Evolutionary conservation across 1,139 yeast genomes (phyloP), one percentile per base, ranked within the genome.

Genomic region (Magnusiomyces sp.): DNA sequence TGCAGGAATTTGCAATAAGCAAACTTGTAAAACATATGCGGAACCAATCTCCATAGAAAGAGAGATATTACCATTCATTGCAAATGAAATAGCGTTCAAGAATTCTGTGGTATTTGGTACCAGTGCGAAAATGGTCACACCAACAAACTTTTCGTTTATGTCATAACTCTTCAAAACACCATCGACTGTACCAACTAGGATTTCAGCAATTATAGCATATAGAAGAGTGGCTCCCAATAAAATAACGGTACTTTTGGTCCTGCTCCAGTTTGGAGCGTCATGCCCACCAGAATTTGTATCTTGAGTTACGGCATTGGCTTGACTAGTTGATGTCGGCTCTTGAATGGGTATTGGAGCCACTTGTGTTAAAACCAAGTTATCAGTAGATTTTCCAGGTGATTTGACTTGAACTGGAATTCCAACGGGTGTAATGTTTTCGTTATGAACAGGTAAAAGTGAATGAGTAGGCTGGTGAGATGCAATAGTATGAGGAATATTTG

Each of bases 81-180:
- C 98, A 71, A 92, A 92, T 13, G 97, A 89, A 54, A 92, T 90
- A 60, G 98, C 99, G 67, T 92, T 94, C 56, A 94, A 75, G 62
- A 92, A 94, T 68, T 92, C 98, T 0, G 99, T 92, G 4, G 97
- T 89, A 63, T 90, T 92, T 11, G 98, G 98, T 34, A 94, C 97
- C 50, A 94, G 72, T 0, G 98, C 97, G 71, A 94, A 92, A 1
- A 92, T 85, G 0, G 97, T 90, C 56, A 92, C 75, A 5, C 98
- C 98, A 46, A 94, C 73, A 63, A 92, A 83, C 65, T 92, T 92
- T 19, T 95, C 95, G 60, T 86, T 80, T 44, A 89, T 82, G 17
- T 94, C 86, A 63, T 79, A 82, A 57, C 80, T 76, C 47, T 78
- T 73, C 51, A 94, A 71, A 14, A 94, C 97, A 14, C 85, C 81